Evolutionary conservation across 1,139 yeast genomes (phyloP), one percentile per base, ranked within the genome.

Genomic region (Pichia sp.): DNA sequence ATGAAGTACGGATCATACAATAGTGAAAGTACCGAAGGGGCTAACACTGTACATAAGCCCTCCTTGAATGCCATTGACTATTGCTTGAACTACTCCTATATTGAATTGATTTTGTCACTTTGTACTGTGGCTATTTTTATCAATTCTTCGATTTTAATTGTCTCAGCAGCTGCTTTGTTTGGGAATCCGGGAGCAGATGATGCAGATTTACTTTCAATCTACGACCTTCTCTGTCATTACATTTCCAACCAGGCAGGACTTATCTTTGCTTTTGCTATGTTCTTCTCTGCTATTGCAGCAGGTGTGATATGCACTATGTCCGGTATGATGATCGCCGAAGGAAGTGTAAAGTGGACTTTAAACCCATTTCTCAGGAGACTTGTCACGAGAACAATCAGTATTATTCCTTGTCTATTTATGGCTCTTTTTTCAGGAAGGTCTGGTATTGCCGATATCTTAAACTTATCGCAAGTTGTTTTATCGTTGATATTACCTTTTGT

Each of bases 251-350:
- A 82, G 26, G 92, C 90, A 0, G 95, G 93, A 6, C 72, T 85
- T 1, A 75, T 86, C 1, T 87, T 87, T 71, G 90, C 88, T 10
- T 72, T 86, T 54, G 90, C 92, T 0, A 77, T 87, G 76, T 71
- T 87, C 49, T 85, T 85, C 61, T 83, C 90, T 4, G 92, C 93
- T 16, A 88, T 86, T 64, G 83, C 89, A 62, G 93, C 93, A 0
- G 93, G 93, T 32, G 83, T 87, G 23, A 90, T 86, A 1, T 86
- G 93, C 68, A 87, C 95, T 1, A 78, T 87, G 77, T 84, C 92
- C 1, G 93, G 93, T 1, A 92, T 87, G 69, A 83, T 87, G 68
- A 86, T 87, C 10, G 82, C 89, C 54, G 95, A 87, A 67, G 95
- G 95, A 0, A 87, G 86, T 64, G 72, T 87, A 49, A 80, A 85